Evolutionary conservation across 139 green algal genomes (phyloP).

Genomic region (Chlorella vulgaris): DNA sequence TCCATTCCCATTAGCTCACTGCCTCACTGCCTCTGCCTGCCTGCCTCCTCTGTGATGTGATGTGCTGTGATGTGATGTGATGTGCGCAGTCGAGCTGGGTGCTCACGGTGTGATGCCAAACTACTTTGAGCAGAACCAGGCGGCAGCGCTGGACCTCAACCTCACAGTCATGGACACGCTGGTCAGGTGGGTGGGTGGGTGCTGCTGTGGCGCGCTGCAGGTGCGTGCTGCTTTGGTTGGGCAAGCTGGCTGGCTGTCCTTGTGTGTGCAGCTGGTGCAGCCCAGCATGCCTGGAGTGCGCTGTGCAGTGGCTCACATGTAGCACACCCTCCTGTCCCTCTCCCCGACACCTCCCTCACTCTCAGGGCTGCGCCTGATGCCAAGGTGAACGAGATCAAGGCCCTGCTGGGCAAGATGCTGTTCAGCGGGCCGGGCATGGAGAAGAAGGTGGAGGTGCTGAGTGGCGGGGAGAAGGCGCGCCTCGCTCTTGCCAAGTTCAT

Average conservation of each 20-base stretch:
- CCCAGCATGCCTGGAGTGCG: no score
- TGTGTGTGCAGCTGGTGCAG: no score
- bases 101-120: conserved; percentile 88
- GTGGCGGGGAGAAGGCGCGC: conserved; percentile 91
- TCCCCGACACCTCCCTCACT: neutral
- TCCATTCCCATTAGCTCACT: no score
- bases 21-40: neutral
- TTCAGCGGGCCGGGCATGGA: conserved; percentile 90
- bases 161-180: conserved; percentile 90
- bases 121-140: conserved; percentile 99
- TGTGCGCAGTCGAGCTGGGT: conserved; percentile 67
- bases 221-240: neutral
- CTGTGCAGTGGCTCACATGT: no score
- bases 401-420: conserved; percentile 90
- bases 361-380: conserved; percentile 78
- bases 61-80: neutral
- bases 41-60: neutral
- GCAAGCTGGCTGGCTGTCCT: no score
- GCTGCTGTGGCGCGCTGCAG: neutral
- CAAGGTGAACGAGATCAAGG: conserved; percentile 93
- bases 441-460: conserved; percentile 89
- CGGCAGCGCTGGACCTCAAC: conserved; percentile 90
- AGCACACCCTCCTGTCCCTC: neutral
- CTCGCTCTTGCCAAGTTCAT: conserved; percentile 99
- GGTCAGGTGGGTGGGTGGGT: conserved; percentile 28